phyloP scores from a whole-genome alignment of 768 basidiomycete species.

The Kwoniella shandongensis region DNA sequence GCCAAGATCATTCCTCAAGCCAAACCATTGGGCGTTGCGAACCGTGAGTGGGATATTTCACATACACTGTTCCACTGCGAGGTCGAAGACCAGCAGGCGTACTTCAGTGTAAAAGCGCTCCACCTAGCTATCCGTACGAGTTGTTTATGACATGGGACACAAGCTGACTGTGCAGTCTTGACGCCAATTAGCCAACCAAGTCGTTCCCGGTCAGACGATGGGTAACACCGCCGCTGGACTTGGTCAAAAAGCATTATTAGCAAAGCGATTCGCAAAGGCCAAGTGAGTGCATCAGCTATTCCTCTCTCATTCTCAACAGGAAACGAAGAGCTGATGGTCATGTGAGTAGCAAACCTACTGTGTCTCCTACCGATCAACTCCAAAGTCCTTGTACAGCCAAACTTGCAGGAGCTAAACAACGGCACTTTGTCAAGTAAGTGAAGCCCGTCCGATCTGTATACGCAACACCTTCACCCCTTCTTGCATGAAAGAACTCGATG shows the following conservation, averaged over 20 bases:
- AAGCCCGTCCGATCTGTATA: too few relatives aligned
- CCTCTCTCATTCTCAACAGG: not conserved
- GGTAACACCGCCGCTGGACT: conserved; percentile 52
- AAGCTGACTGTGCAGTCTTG: not conserved
- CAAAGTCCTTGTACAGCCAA: conserved; percentile 93
- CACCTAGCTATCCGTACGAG: too few relatives aligned
- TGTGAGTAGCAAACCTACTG: conserved; percentile 69
- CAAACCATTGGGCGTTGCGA: conserved; percentile 45
- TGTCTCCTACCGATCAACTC: conserved; percentile 93
- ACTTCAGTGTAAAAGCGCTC: too few relatives aligned
- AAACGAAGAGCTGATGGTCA: not conserved
- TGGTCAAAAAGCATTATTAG: conserved; percentile 87
- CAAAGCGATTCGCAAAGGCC: conserved; percentile 87
- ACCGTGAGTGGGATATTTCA: conserved; percentile 50
- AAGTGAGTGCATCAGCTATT: conserved; percentile 61
- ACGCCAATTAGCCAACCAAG: conserved; percentile 36
- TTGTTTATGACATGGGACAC: not conserved
- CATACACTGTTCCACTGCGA: too few relatives aligned
- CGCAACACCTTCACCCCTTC: too few relatives aligned
- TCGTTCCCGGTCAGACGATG: conserved; percentile 46
- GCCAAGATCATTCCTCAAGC: conserved; percentile 47
- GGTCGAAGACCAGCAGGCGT: too few relatives aligned
- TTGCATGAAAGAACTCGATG: too few relatives aligned
- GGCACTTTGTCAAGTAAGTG: conserved; percentile 86
- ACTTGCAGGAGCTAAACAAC: conserved; percentile 84